These are phyloP conservation scores for Lablab purpureus DNA, from an alignment of 306 rosid genomes.

Conservation along the genomic window DNA sequence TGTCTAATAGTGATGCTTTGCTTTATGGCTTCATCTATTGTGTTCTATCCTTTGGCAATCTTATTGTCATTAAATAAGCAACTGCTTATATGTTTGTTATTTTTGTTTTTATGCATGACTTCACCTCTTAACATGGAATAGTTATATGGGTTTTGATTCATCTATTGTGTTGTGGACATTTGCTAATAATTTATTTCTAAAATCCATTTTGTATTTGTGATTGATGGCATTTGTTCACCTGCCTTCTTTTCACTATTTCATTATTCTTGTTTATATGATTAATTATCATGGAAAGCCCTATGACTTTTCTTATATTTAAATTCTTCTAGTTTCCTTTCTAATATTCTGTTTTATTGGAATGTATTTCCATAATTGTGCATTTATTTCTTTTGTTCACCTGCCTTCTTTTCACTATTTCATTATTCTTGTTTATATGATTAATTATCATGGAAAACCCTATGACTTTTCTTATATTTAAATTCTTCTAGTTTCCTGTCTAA, in stretches of 20 bases:
- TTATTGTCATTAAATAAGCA: background rate
- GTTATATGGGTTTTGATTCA: too few species aligned
- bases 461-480: slow-evolving; percentile 13
- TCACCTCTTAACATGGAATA: slow-evolving; percentile 2
- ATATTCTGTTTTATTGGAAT: too few species aligned
- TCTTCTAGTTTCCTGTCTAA: slow-evolving; percentile 22
- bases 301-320: slow-evolving; percentile 1
- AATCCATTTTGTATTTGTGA: background rate
- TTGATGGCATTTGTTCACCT: slow-evolving; percentile 4
- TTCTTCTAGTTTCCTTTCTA: too few species aligned
- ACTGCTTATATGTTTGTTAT: background rate
- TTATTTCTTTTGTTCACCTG: slow-evolving; percentile 2
- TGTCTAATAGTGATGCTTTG: background rate
- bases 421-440: background rate
- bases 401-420: slow-evolving; percentile 19
- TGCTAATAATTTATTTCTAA: background rate
- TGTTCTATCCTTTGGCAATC: background rate
- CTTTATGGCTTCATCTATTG: background rate
- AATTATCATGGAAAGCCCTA: slow-evolving; percentile 13
- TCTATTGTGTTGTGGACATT: background rate
- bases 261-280: background rate
- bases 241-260: slow-evolving; percentile 20
- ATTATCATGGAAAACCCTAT: slow-evolving; percentile 16
- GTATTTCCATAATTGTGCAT: too few species aligned
- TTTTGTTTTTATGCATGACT: background rate